These are phyloP conservation scores for Populus tomentosa DNA, from an alignment of 441 rosid genomes.

Conservation along the genomic window DNA sequence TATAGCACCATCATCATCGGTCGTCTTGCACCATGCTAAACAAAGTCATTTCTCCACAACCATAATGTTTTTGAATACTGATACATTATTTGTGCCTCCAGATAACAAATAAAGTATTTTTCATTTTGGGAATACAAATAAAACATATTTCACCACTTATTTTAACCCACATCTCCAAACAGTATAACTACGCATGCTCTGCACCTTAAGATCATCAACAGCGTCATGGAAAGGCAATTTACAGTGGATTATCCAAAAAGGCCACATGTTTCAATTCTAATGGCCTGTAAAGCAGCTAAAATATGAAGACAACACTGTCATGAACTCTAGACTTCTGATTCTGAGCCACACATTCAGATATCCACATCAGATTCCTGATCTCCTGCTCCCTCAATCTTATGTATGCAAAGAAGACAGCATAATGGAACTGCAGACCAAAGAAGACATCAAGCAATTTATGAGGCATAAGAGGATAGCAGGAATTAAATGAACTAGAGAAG, in stretches of 20 bases:
- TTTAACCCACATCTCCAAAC: constrained; percentile 8
- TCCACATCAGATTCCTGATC: constrained; percentile 98
- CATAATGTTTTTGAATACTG: not conserved
- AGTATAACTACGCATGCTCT: constrained; percentile 7
- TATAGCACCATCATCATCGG: not conserved
- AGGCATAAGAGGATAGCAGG: not conserved
- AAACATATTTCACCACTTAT: not conserved
- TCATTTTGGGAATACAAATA: not conserved
- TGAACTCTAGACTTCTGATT: constrained; percentile 97
- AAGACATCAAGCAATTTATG: not conserved
- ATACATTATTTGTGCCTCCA: not conserved
- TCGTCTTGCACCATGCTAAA: not conserved
- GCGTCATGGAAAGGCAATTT: constrained; percentile 19
- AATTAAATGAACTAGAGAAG: not conserved
- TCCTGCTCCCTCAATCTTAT: constrained; percentile 98
- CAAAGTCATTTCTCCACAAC: not conserved
- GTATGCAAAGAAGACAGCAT: constrained; percentile 86
- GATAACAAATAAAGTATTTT: not conserved
- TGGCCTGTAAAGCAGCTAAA: constrained; percentile 28
- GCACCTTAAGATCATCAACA: constrained; percentile 23
- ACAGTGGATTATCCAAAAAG: constrained; percentile 25
- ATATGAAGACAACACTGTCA: constrained; percentile 93
- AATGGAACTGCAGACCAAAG: constrained; percentile 71
- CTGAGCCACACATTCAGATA: constrained; percentile 96
- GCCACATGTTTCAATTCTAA: constrained; percentile 5